Base-by-base conservation (phyloP, 192 early-diverging fungal genomes). In the Chytriomyces confervae region DNA sequence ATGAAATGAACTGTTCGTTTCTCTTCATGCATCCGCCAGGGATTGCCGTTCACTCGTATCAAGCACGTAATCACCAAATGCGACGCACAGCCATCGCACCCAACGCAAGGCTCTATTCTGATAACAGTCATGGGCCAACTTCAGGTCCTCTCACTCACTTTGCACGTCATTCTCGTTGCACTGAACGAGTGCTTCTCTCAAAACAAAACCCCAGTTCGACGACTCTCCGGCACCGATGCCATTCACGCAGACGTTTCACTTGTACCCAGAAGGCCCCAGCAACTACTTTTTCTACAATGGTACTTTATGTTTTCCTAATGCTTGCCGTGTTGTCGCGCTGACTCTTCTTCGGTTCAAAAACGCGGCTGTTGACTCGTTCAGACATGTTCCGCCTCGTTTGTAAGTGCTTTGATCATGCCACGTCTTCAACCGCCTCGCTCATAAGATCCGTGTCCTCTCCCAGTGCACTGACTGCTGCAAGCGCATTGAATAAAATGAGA, bases 111-210 rank as follows among this genome's bases (percentile, higher is more conserved):
- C 20, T 77, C 91, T 29, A 85, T 95, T 47, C 49, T 98, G 46
- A 92, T 98, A 50, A 74, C 80, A 27, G 95, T 98, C n/a, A 95
- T 95, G 47, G 97, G 97, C 68, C 93, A 93, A 81, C 88, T 98
- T 13, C 80, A 94, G 82, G 92, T 93, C 86, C 27, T 81, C 70
- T 29, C 6, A 7, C 29, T 71, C 63, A 3, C 11, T 62, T 51
- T 13, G 44, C 48, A 60, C 57, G 51, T 11, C 7, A 5, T 47
- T 10, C 36, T 23, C 27, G 36, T 60, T 50, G 61, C 47, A 5
- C 66, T 53, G 62, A 43, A n/a, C 43, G 50, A 18, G 46, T 73
- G 60, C 57, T 44, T 29, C 51, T 18, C 62, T 36, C 36, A 36
- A 36, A 36, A 36, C 36, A 36, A 27, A 36, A 20, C 47, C 62